Percentiles rank a stretch among this genome's conserved stretches.
phyloP scores from a whole-genome alignment of 23 red algal genomes.

The Gracilaria gracilis region DNA sequence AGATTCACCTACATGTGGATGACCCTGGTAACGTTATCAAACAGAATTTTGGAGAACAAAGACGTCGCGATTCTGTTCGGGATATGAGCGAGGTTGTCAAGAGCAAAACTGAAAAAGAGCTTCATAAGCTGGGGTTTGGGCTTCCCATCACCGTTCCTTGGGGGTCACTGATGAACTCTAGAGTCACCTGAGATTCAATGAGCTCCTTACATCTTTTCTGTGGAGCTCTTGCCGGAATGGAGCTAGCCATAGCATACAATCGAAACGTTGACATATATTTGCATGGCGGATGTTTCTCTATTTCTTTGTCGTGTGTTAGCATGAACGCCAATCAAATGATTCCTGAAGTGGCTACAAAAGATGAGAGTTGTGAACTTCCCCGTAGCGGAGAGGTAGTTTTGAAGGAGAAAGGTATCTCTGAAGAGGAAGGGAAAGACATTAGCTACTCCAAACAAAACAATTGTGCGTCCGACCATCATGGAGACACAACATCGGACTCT shows the following conservation, averaged over 20 bases:
- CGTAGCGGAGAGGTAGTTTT: background rate
- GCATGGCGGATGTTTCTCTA: conserved; percentile 16
- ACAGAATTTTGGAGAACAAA: conserved; percentile 6
- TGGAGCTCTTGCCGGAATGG: conserved; percentile 1
- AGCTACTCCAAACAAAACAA: too few relatives aligned
- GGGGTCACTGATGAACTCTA: background rate
- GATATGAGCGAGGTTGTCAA: background rate
- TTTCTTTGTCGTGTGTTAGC: background rate
- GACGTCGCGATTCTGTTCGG: too few relatives aligned
- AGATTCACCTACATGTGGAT: conserved; percentile 28
- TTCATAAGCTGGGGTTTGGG: background rate
- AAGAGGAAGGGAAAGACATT: background rate
- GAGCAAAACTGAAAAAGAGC: background rate
- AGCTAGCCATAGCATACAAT: background rate
- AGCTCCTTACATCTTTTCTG: conserved; percentile 13
- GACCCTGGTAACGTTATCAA: background rate
- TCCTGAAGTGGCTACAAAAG: background rate
- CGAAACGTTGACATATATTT: background rate
- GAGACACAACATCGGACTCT: background rate
- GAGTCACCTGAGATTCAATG: background rate
- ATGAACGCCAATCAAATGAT: background rate
- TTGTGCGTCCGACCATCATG: too few relatives aligned
- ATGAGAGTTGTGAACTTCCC: background rate
- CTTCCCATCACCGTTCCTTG: background rate
- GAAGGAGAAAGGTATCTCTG: background rate